A percentile compares a stretch with the other conserved stretches of the same genome.
Conservation (phyloP, 805 yeast species). For the Tetrapisispora nanseiensis region DNA sequence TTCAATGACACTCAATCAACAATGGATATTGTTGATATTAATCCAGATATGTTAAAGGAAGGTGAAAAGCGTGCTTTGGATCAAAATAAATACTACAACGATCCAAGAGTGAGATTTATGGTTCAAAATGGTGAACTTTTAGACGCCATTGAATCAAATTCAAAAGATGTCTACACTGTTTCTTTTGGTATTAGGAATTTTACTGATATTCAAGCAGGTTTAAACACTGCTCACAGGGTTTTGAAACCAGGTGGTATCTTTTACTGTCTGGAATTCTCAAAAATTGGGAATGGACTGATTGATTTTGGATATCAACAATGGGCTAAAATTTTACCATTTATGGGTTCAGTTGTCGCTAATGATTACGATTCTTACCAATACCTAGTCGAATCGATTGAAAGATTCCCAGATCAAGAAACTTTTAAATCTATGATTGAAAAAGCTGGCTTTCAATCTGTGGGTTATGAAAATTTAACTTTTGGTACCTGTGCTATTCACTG, state of each 20-base stretch:
- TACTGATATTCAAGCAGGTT: conserved; percentile 87
- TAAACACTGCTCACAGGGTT: conserved; percentile 90
- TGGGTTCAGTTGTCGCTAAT: conserved; percentile 93
- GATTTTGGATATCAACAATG: conserved; percentile 77
- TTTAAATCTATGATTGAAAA: conserved; percentile 86
- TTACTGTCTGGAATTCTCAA: conserved; percentile 91
- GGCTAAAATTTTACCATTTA: conserved; percentile 78
- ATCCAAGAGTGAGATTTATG: conserved; percentile 58
- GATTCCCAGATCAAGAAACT: conserved; percentile 85
- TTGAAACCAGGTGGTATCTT: conserved; percentile 96
- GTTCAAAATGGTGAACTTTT: conserved; percentile 90
- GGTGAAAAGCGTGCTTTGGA: conserved; percentile 68
- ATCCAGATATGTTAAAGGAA: conserved; percentile 90
- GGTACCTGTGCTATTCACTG: conserved; percentile 95
- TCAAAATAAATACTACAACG: conserved; percentile 44
- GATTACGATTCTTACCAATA: conserved; percentile 96
- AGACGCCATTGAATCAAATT: conserved; percentile 73
- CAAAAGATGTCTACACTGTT: conserved; percentile 91
- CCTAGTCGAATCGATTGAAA: conserved; percentile 85
- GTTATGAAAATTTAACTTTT: conserved; percentile 88
- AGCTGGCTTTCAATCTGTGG: conserved; percentile 91
- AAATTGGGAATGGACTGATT: conserved; percentile 70
- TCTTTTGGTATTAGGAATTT: conserved; percentile 97
- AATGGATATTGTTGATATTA: conserved; percentile 91
- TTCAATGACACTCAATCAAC: conserved; percentile 66